Base-by-base conservation (phyloP, 2,329 filamentous ascomycete species). In the Parascedosporium putredinis region DNA sequence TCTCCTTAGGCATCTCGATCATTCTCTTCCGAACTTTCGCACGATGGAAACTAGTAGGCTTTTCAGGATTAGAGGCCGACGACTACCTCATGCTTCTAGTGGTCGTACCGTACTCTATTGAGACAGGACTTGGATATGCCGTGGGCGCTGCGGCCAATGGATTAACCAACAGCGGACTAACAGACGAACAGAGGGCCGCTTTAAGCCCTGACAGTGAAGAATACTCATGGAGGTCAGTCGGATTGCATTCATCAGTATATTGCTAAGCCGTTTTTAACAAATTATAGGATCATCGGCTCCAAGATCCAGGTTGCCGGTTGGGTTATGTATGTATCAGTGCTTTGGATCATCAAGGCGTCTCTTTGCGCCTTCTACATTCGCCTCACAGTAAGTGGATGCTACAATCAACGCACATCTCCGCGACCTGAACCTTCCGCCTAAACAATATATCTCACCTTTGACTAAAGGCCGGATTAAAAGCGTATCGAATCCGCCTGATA, bases 51-150 rank as follows among this genome's bases (percentile, higher is more conserved):
- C 61, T 65, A 9, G 70, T 72, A 2, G 78, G 79, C 12, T 62
- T 71, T 33, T 64, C 61, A 50, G 67, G 68, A n/a, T 70, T 83
- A 50, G 67, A 71, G 54, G 65, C 70, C 1, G 79, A 83, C 59
- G 80, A 84, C 53, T 81, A 76, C 55, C 58, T 83, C 25, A 78
- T 81, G 62, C 61, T 73, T 42, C n/a, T 78, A 16, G 76, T 72
- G 4, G 68, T 69, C 52, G 74, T 80, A 8, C 34, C 34, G 7
- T 40, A 40, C n/a, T n/a, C 18, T 20, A 40, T 40, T 6, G 34
- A 40, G 34, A n/a, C 34, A n/a, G 5, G 7, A 16, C 6, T 40
- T n/a, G 34, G 7, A n/a, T 40, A 40, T 40, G 27, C 27, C 27
- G 12, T 12, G 6, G 27, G 27, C 7, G 27, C 27, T 7, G 6